Percentiles rank a stretch among this genome's conserved stretches.
Evolutionary conservation across 164 flowering plant species (phyloP).

Genomic region (Pachysandra terminalis): DNA sequence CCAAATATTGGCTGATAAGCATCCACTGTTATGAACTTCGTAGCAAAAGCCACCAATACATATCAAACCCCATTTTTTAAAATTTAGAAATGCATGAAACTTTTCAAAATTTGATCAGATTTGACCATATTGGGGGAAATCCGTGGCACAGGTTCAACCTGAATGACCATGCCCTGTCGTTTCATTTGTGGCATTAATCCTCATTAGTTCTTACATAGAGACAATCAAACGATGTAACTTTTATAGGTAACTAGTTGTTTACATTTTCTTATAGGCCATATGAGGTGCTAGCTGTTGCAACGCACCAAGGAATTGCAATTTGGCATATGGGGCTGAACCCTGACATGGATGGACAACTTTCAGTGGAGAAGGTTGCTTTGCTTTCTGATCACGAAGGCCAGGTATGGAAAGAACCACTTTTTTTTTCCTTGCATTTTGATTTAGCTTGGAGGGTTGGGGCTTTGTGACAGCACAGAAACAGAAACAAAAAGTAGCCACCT

Average conservation of each 20-base stretch:
- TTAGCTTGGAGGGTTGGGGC: too few species aligned
- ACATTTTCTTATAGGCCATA: constrained; percentile 55
- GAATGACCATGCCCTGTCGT: neutral
- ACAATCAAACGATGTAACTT: neutral
- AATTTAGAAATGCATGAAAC: too few species aligned
- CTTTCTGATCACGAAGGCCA: constrained; percentile 80
- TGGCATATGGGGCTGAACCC: constrained; percentile 86
- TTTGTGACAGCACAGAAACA: too few species aligned
- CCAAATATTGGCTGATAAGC: constrained; percentile 90
- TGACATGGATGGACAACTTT: constrained; percentile 71
- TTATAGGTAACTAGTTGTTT: too few species aligned
- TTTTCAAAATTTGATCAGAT: neutral
- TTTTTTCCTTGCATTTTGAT: neutral
- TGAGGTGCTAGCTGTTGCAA: constrained; percentile 87
- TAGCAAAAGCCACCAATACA: neutral
- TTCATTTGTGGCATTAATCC: neutral
- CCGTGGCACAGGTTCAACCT: neutral
- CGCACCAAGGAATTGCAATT: constrained; percentile 73
- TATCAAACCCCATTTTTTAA: neutral
- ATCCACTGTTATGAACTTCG: too few species aligned
- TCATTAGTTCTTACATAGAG: neutral
- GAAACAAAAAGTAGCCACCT: too few species aligned
- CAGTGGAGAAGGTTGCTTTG: constrained; percentile 66
- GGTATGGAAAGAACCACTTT: constrained; percentile 36
- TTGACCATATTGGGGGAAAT: neutral